Percentiles rank a stretch among this genome's conserved stretches.
phyloP scores from a whole-genome alignment of 331 rosid genomes.

The Pyracantha coccinea region DNA sequence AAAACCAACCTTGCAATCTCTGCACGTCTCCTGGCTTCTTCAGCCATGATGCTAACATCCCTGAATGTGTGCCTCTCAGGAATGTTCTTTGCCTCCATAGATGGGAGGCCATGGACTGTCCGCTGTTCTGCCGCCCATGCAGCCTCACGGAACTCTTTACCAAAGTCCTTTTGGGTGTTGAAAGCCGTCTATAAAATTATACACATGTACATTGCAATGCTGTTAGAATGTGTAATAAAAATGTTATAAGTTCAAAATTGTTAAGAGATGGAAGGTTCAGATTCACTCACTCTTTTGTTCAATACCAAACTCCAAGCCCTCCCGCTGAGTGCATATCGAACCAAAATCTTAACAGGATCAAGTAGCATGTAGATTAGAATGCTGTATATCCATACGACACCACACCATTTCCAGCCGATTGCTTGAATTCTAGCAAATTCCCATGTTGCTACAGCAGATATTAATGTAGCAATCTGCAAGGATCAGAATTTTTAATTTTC shows the following conservation, averaged over 20 bases:
- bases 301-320: slow-evolving; percentile 7
- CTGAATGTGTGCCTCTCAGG: slow-evolving; percentile 38
- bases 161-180: slow-evolving; percentile 51
- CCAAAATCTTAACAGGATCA: slow-evolving; percentile 10
- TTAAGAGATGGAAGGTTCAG: neutral
- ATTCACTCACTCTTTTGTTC: slow-evolving; percentile 12
- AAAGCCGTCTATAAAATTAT: slow-evolving; percentile 48
- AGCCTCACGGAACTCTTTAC: slow-evolving; percentile 57
- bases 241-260: neutral
- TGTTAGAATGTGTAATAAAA: neutral
- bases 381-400: slow-evolving; percentile 7
- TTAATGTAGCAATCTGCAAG: slow-evolving; percentile 9
- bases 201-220: neutral
- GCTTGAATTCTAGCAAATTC: neutral
- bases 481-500: neutral
- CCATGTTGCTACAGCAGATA: neutral
- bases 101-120: slow-evolving; percentile 50
- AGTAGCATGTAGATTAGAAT: slow-evolving; percentile 2
- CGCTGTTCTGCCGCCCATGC: slow-evolving; percentile 64
- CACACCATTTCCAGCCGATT: slow-evolving; percentile 5
- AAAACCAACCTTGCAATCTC: slow-evolving; percentile 48
- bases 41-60: slow-evolving; percentile 52
- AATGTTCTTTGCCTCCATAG: slow-evolving; percentile 22
- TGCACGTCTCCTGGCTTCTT: slow-evolving; percentile 58
- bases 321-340: slow-evolving; percentile 10